Base-by-base conservation (phyloP, 1,284 basidiomycete species). In the Amylostereum areolatum region DNA sequence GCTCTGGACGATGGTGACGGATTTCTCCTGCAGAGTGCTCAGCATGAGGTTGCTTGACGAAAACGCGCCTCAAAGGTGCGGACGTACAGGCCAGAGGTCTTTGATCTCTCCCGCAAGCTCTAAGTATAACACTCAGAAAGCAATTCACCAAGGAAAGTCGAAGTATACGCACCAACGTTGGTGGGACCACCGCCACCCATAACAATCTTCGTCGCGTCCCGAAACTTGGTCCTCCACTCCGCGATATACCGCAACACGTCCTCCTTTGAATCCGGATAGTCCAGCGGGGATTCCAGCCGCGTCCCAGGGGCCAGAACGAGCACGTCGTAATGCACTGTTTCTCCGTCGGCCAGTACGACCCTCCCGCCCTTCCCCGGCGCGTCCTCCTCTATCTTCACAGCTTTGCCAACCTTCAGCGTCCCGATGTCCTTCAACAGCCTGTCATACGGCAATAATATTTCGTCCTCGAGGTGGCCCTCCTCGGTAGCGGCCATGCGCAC, bases 101-200 rank as follows among this genome's bases (percentile, higher is more conserved):
- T 73, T 74, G 46, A 85, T 69, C 61, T 83, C 81, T 10, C 79
- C 80, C 2, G 78, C 72, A 27, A 80, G 64, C 59, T 83, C 78
- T 83, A 51, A 24, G 34, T 6, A n/a, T 18, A 18, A 18, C 18
- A 18, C 18, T 18, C 18, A 18, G 18, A 18, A 18, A 18, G 18
- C 18, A 18, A 33, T n/a, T 9, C n/a, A 5, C 27, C 43, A 5
- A 34, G 29, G 3, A 37, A 42, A 28, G 7, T 8, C 18, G 29
- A 28, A 32, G 8, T 37, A 3, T 3, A 60, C 72, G 51, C 51
- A 81, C 82, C 83, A 40, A 77, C 63, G 8, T 78, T 80, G 27
- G 83, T 73, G 3, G 82, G 68, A 25, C 83, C 83, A 35, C 79
- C 82, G 24, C 83, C 83, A 7, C 71, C 76, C 36, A 85, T 62